Base-by-base conservation (phyloP, 495 filamentous ascomycete species). In the Xanthoparmelia taractica region DNA sequence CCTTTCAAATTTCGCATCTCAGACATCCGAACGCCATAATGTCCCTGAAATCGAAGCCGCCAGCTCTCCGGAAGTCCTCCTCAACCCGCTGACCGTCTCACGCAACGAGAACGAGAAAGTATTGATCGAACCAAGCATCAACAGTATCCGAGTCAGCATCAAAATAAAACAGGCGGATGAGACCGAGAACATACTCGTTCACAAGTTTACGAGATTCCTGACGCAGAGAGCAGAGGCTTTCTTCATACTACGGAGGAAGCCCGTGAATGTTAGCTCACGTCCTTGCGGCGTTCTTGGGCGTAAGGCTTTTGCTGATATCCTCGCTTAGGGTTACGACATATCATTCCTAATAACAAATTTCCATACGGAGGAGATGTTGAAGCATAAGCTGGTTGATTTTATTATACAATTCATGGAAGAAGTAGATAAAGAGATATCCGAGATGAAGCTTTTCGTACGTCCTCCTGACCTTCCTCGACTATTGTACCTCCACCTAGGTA, bases 401-500 rank as follows among this genome's bases (percentile, higher is more conserved):
- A 94, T 97, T 64, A 96, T 99, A 64, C 87, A 96, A 67, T 97
- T 97, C 73, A 97, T 97, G 92, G 93, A 97, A 76, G 95, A 99
- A 71, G 94, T 97, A 36, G 94, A 97, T 71, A 97, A 97, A 79
- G 95, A 99, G 75, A 97, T 97, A 59, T 97, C 93, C 2, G 95
- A 97, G 76, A 97, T 97, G 94, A 99, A 99, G 84, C 84, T 99
- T 65, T 99, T 97, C 76, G 93, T 97, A 84, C 58, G 90, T 81
- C 27, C 27, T 58, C 43, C 25, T n/a, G 47, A 36, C 8, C n/a
- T 33, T 50, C 31, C 8, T 10, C 2, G 18, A 6, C n/a, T 10
- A 7, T 37, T 40, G 8, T 23, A 43, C 27, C 13, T 37, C 17
- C 23, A 52, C 31, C 33, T 59, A 40, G 12, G 57, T 20, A 2